These are phyloP conservation scores for Colletotrichum chlorophyti DNA, from an alignment of 2,329 filamentous ascomycete species.

Conservation along the genomic window DNA sequence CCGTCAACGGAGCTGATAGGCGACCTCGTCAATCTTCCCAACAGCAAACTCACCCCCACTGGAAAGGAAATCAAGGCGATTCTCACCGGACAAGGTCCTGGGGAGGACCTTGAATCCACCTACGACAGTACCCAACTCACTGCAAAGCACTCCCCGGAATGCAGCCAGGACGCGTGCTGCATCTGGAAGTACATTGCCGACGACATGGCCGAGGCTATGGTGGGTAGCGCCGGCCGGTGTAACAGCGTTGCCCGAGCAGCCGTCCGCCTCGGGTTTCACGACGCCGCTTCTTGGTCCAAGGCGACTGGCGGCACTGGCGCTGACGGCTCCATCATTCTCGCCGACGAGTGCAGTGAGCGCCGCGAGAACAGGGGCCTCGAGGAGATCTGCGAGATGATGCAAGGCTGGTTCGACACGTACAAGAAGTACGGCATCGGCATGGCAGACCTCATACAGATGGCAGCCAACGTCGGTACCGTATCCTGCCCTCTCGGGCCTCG, in stretches of 20 bases:
- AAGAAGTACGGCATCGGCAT: slow-evolving; percentile 50
- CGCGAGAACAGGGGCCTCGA: slow-evolving; percentile 55
- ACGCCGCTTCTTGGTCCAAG: slow-evolving; percentile 52
- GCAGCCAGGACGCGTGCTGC: slow-evolving; percentile 49
- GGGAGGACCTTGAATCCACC: slow-evolving; percentile 29
- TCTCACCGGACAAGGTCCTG: slow-evolving; percentile 37
- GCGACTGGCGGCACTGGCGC: slow-evolving; percentile 48
- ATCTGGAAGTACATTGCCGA: slow-evolving; percentile 51
- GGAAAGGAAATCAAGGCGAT: slow-evolving; percentile 47
- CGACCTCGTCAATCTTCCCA: slow-evolving; percentile 42
- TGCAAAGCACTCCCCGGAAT: slow-evolving; percentile 34
- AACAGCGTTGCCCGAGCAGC: slow-evolving; percentile 51
- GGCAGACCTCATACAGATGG: slow-evolving; percentile 63
- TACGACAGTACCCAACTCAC: slow-evolving; percentile 30
- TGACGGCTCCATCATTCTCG: slow-evolving; percentile 52
- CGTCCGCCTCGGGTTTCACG: slow-evolving; percentile 56
- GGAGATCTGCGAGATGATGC: slow-evolving; percentile 47
- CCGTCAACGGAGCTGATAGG: slow-evolving; percentile 39
- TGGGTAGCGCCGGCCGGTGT: slow-evolving; percentile 46
- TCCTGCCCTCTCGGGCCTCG: slow-evolving; percentile 53
- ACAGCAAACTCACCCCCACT: slow-evolving; percentile 39
- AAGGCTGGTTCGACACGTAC: slow-evolving; percentile 49
- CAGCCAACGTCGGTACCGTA: slow-evolving; percentile 55
- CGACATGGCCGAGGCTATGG: slow-evolving; percentile 45
- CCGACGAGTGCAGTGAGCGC: slow-evolving; percentile 43